Evolutionary conservation across 345 rosid species (phyloP), one percentile per base, ranked within the genome.

Genomic region (Chamaenerion angustifolium): DNA sequence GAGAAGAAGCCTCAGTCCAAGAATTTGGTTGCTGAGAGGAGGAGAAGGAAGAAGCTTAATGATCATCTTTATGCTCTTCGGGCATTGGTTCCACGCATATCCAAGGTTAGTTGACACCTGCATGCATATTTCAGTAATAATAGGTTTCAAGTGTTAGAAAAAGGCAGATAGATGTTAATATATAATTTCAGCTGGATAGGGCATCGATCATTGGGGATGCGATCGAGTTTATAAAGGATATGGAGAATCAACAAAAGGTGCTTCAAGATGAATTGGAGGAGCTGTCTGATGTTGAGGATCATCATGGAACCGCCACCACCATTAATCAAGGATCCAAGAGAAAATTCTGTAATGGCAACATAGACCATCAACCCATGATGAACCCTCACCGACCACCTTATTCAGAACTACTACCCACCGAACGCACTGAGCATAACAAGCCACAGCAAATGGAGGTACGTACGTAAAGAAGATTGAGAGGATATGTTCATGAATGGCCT

Each of bases 181-280:
- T 21, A 21, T 21, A 2, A 2, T 4, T 2, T 21, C 70, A 86
- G 98, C 57, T 92, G 76, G 90, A 92, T 40, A 77, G 85, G 61
- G 98, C 98, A 13, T 71, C 96, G 2, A 87, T 87, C 45, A 84
- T 92, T 15, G 98, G 82, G 40, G 98, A 92, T 14, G 96, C 93
- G 3, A 92, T 92, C 16, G 85, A 81, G 49, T 92, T 71, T 49
- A 85, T 92, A 60, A 83, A 75, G 76, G 95, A 92, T 67, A 58
- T 92, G 53, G 75, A 81, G 56, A 71, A 68, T 57, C 87, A 83
- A 68, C 79, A 58, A 8, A 87, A 83, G 61, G 83, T 86, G 54
- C 85, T 92, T 8, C 76, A 83, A 69, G 93, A 84, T 37, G 98
- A 92, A 73, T 85, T 92, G 5, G 86, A 76, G 60, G 83, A 83